A percentile compares a stretch with the other conserved stretches of the same genome.
Evolutionary conservation across 192 early-diverging fungal species (phyloP).

Genomic region (Linnemannia hyalina): DNA sequence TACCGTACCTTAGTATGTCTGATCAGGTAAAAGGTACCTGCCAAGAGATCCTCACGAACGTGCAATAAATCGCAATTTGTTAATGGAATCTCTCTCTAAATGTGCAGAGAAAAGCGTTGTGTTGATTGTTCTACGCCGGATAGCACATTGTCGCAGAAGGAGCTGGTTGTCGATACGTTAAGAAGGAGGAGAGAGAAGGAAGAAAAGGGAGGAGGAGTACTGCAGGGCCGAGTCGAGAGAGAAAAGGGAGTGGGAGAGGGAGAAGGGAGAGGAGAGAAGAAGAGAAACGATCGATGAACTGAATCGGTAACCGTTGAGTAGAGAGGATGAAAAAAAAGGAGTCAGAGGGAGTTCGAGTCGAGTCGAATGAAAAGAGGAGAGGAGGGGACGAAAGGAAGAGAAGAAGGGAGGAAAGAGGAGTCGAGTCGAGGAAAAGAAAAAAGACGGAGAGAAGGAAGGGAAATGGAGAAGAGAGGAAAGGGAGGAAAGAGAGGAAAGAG

Average conservation of each 20-base stretch:
- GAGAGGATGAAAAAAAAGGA: neutral
- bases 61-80: neutral
- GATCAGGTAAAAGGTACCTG: too few species aligned
- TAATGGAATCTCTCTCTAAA: neutral
- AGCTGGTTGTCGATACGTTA: neutral
- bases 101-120: neutral
- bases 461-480: neutral
- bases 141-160: neutral
- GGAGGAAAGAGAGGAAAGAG: neutral
- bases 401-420: neutral
- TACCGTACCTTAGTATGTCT: too few species aligned
- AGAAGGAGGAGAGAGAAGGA: neutral
- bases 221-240: neutral
- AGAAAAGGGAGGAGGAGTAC: neutral
- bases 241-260: neutral
- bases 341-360: neutral
- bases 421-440: neutral
- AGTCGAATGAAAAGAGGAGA: neutral
- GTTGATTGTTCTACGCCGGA: neutral
- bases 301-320: neutral
- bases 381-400: neutral
- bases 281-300: neutral
- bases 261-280: neutral
- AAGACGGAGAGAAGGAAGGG: neutral
- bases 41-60: too few species aligned